Percentiles rank a stretch among this genome's conserved stretches.
phyloP scores from a whole-genome alignment of 306 rosid genomes.

The Lathyrus oleraceus region DNA sequence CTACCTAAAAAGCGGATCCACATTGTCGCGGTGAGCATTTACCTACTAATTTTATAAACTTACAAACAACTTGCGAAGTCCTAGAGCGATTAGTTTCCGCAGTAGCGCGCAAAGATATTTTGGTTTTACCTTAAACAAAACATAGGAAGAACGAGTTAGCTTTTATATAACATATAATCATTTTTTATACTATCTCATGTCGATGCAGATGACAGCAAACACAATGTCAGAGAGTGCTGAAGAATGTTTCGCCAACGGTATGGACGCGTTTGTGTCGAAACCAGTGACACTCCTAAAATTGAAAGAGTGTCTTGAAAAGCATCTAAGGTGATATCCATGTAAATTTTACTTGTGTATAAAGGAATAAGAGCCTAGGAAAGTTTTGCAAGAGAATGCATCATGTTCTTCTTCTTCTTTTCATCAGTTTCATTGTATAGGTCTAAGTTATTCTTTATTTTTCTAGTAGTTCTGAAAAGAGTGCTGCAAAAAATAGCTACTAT shows the following conservation, averaged over 20 bases:
- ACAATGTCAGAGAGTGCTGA: conserved; percentile 89
- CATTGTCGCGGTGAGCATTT: conserved; percentile 71
- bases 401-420: conserved; percentile 36
- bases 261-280: conserved; percentile 93
- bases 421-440: conserved; percentile 55
- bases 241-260: conserved; percentile 81
- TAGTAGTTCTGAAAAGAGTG: conserved; percentile 28
- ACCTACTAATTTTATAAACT: not conserved
- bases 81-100: not conserved
- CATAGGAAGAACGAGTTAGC: not conserved
- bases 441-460: conserved; percentile 32
- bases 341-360: conserved; percentile 59
- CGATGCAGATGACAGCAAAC: conserved; percentile 93
- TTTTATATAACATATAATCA: conserved; percentile 3
- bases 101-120: not conserved
- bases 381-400: conserved; percentile 58
- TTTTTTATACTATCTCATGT: not conserved
- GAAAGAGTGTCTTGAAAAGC: conserved; percentile 66
- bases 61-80: not conserved
- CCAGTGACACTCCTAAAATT: conserved; percentile 83
- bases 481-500: conserved; percentile 19
- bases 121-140: not conserved
- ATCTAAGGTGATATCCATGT: conserved; percentile 59
- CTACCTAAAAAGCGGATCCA: conserved; percentile 53
- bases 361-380: conserved; percentile 63